phyloP scores from a whole-genome alignment of 2,329 filamentous ascomycete genomes.

The Aspergillus fumigatiaffinis region DNA sequence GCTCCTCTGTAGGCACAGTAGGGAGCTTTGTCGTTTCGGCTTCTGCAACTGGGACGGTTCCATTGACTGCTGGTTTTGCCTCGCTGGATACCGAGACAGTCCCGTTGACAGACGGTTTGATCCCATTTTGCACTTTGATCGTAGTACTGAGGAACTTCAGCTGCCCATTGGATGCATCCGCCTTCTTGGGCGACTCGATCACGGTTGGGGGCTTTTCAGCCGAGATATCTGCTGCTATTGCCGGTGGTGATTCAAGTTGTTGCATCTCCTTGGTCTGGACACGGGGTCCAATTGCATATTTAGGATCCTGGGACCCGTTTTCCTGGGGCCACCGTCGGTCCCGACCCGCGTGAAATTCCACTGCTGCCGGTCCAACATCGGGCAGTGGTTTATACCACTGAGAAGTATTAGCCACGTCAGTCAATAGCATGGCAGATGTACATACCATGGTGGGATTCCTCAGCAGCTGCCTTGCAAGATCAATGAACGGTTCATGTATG shows the following conservation, averaged over 20 bases:
- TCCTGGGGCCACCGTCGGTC: too few species aligned
- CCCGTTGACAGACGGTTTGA: background rate
- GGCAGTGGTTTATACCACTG: background rate
- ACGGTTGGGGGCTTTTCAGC: background rate
- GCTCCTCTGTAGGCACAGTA: background rate
- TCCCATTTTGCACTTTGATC: background rate
- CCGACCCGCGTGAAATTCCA: background rate
- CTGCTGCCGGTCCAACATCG: background rate
- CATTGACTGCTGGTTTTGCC: background rate
- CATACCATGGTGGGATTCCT: background rate
- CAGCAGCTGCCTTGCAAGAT: background rate
- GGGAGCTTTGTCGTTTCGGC: background rate
- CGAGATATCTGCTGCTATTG: background rate
- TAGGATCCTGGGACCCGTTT: background rate
- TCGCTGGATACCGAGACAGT: background rate
- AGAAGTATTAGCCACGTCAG: background rate
- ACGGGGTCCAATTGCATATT: background rate
- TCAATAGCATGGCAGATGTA: background rate
- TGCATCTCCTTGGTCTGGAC: background rate
- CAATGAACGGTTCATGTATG: background rate
- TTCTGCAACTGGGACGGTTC: background rate
- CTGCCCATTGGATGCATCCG: background rate
- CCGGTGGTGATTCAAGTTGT: background rate
- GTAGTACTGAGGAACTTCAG: background rate
- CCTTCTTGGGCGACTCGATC: background rate